These are phyloP conservation scores for Begonia loranthoides DNA, from an alignment of 306 rosid genomes.

Conservation along the genomic window DNA sequence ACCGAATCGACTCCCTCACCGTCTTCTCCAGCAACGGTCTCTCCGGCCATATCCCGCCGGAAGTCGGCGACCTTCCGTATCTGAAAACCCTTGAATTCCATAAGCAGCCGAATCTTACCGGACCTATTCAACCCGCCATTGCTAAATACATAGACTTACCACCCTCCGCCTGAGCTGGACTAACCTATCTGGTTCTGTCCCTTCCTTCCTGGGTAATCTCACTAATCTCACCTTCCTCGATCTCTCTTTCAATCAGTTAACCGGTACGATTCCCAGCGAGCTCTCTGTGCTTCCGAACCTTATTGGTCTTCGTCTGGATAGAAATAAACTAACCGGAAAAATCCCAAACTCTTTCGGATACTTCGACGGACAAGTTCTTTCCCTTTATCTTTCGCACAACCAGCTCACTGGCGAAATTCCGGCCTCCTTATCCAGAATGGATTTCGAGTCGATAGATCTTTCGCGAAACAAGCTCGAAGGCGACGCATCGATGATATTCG, in stretches of 20 bases:
- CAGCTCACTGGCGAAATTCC: conserved; percentile 45
- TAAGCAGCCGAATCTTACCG: conserved; percentile 41
- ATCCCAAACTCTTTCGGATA: conserved; percentile 31
- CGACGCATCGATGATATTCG: conserved; percentile 49
- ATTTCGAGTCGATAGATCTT: conserved; percentile 22
- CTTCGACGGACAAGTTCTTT: conserved; percentile 14
- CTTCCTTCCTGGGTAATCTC: conserved; percentile 41
- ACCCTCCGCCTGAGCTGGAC: conserved; percentile 32
- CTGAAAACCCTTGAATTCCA: conserved; percentile 34
- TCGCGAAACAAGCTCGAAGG: conserved; percentile 64
- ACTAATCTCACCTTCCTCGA: conserved; percentile 24
- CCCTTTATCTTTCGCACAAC: conserved; percentile 32
- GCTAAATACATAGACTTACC: conserved; percentile 33
- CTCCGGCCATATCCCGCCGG: conserved; percentile 44
- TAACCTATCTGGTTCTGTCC: conserved; percentile 45
- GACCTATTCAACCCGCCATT: conserved; percentile 52
- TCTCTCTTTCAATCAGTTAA: conserved; percentile 43
- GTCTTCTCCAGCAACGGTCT: conserved; percentile 18
- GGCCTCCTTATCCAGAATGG: conserved; percentile 17
- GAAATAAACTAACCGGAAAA: conserved; percentile 29
- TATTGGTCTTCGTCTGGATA: conserved; percentile 17
- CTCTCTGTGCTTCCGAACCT: conserved; percentile 35
- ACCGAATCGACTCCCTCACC: conserved; percentile 51
- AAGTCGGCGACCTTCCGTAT: conserved; percentile 56
- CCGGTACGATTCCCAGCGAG: conserved; percentile 44